Evolutionary conservation across 164 flowering plant species (phyloP).

Genomic region (Dillenia turbinata): DNA sequence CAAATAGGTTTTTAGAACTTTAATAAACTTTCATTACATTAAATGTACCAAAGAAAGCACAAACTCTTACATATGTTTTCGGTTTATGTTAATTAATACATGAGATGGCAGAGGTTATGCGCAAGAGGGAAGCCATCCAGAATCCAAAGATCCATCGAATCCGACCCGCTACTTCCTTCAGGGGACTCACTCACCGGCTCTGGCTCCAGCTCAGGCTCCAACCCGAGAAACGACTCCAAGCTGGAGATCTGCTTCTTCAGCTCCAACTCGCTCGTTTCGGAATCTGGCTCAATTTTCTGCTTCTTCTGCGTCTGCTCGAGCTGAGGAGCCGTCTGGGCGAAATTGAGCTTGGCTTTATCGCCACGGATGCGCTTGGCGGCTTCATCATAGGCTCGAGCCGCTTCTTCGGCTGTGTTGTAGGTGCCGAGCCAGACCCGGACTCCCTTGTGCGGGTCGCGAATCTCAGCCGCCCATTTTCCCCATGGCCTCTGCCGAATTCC

Average conservation of each 20-base stretch:
- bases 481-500: conserved; percentile 72
- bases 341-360: conserved; percentile 75
- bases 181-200: background rate
- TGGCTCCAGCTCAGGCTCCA: conserved; percentile 34
- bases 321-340: conserved; percentile 15
- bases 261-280: conserved; percentile 11
- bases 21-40: too few relatives aligned
- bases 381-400: conserved; percentile 65
- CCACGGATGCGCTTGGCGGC: conserved; percentile 78
- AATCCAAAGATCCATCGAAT: conserved; percentile 26
- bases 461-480: conserved; percentile 84
- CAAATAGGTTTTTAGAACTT: too few relatives aligned
- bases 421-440: conserved; percentile 80
- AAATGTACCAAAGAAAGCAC: too few relatives aligned
- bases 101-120: conserved; percentile 1
- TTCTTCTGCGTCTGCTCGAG: background rate
- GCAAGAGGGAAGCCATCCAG: conserved; percentile 20
- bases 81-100: background rate
- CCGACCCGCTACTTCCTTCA: conserved; percentile 1
- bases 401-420: conserved; percentile 60
- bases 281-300: conserved; percentile 2
- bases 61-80: too few relatives aligned
- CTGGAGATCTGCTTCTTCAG: conserved; percentile 40
- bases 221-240: conserved; percentile 48
- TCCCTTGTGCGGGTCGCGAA: conserved; percentile 65